Conservation (phyloP, 116 monocot genomes). For the Posidonia oceanica region DNA sequence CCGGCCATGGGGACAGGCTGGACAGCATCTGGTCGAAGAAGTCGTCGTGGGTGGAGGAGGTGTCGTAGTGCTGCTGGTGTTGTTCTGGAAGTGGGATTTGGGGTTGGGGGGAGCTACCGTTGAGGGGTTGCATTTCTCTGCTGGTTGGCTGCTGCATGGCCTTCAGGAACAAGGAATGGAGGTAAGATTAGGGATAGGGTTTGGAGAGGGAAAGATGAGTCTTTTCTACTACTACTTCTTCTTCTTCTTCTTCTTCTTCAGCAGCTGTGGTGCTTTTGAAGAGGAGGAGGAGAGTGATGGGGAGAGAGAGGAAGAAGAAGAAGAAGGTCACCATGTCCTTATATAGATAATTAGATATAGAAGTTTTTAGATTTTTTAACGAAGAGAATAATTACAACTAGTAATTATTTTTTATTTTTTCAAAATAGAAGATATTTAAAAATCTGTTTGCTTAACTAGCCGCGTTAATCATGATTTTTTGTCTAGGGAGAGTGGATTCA, state of each 20-base stretch:
- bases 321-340: no score
- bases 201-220: neutral
- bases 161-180: neutral
- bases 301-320: no score
- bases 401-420: no score
- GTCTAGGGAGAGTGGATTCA: no score
- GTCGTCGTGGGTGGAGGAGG: slow-evolving; percentile 25
- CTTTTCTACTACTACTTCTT: neutral
- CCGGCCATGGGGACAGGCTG: slow-evolving; percentile 42
- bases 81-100: slow-evolving; percentile 1
- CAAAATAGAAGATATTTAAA: no score
- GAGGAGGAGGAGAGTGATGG: neutral
- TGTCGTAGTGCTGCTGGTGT: slow-evolving; percentile 5
- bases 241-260: neutral
- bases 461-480: no score
- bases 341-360: no score
- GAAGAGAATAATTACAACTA: no score
- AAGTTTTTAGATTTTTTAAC: no score
- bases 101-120: slow-evolving; percentile 39
- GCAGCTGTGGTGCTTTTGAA: neutral
- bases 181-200: slow-evolving; percentile 5
- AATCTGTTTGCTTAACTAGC: no score
- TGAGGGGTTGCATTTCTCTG: slow-evolving; percentile 30
- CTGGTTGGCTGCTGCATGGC: slow-evolving; percentile 12
- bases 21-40: slow-evolving; percentile 72